A percentile compares a stretch with the other conserved stretches of the same genome.
phyloP scores from a whole-genome alignment of 768 basidiomycete genomes.

The Gelatoporia subvermispora region DNA sequence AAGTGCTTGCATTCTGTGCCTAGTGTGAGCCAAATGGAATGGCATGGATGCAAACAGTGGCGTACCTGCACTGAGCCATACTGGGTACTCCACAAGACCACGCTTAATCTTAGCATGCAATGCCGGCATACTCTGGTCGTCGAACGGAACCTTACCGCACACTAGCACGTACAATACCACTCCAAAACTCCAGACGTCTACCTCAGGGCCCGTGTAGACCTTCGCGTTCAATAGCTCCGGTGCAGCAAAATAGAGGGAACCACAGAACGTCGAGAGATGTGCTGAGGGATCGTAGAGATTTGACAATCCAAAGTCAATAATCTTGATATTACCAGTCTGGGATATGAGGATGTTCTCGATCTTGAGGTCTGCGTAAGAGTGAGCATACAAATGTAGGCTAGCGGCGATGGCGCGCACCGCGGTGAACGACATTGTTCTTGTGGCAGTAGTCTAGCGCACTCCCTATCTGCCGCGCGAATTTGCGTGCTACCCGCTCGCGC shows the following conservation, averaged over 20 bases:
- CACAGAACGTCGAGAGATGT: slow-evolving; percentile 94
- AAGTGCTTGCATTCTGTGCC: slow-evolving; percentile 86
- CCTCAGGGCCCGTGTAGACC: slow-evolving; percentile 95
- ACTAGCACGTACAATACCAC: slow-evolving; percentile 97
- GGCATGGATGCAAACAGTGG: slow-evolving; percentile 6
- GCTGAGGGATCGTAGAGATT: slow-evolving; percentile 83
- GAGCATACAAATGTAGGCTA: background rate
- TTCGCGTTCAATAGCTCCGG: slow-evolving; percentile 96
- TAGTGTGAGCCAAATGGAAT: slow-evolving; percentile 7
- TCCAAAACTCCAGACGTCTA: slow-evolving; percentile 98
- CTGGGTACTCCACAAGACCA: slow-evolving; percentile 93
- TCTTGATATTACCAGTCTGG: slow-evolving; percentile 98
- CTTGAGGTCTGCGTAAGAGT: slow-evolving; percentile 67
- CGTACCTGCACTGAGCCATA: slow-evolving; percentile 91
- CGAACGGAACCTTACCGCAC: slow-evolving; percentile 98
- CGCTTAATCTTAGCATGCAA: slow-evolving; percentile 99
- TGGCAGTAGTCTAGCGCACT: slow-evolving; percentile 97
- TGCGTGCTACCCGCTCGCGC: slow-evolving; percentile 91
- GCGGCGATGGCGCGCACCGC: slow-evolving; percentile 43
- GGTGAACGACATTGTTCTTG: slow-evolving; percentile 95
- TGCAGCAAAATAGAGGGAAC: slow-evolving; percentile 96
- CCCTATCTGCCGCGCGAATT: slow-evolving; percentile 97
- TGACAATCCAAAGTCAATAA: slow-evolving; percentile 97
- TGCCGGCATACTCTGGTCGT: slow-evolving; percentile 99
- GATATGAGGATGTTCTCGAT: slow-evolving; percentile 99